Evolutionary conservation across 2,329 filamentous ascomycete genomes (phyloP).

Genomic region (Colletotrichum gloeosporioides): DNA sequence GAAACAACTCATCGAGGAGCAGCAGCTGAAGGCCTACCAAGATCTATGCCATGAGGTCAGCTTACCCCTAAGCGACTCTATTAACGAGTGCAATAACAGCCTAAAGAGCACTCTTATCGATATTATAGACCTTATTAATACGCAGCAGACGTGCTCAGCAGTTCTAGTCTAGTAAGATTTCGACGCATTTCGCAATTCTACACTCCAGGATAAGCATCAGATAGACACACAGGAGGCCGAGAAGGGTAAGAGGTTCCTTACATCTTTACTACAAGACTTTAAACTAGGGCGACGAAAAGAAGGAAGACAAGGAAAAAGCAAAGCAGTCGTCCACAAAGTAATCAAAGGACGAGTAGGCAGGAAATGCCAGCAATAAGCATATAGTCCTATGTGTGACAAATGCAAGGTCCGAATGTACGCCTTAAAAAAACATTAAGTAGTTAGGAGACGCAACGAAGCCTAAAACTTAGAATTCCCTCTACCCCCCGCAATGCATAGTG

Average conservation of each 20-base stretch:
- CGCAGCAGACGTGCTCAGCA: slow-evolving; percentile 26
- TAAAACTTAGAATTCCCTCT: no score
- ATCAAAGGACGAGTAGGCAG: no score
- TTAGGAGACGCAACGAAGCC: no score
- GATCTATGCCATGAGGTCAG: slow-evolving; percentile 31
- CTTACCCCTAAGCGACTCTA: slow-evolving; percentile 21
- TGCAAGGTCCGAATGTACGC: no score
- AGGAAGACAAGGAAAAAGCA: no score
- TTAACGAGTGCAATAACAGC: slow-evolving; percentile 25
- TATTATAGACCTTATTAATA: slow-evolving; percentile 36
- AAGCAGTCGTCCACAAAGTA: no score
- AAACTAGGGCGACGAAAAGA: no score
- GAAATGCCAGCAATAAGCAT: no score
- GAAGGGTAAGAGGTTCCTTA: slow-evolving; percentile 25
- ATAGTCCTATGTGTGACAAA: no score
- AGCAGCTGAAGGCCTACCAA: slow-evolving; percentile 30
- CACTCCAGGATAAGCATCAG: slow-evolving; percentile 24
- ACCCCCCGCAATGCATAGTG: no score
- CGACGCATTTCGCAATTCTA: slow-evolving; percentile 28
- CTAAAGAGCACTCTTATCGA: slow-evolving; percentile 27
- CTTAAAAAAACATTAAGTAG: no score
- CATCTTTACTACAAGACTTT: slow-evolving; percentile 25
- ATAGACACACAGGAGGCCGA: slow-evolving; percentile 28
- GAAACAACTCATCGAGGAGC: slow-evolving; percentile 22
- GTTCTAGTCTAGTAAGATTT: slow-evolving; percentile 33